A percentile compares a stretch with the other conserved stretches of the same genome.
Conservation (phyloP, 257 asterid species). For the Phtheirospermum japonicum region DNA sequence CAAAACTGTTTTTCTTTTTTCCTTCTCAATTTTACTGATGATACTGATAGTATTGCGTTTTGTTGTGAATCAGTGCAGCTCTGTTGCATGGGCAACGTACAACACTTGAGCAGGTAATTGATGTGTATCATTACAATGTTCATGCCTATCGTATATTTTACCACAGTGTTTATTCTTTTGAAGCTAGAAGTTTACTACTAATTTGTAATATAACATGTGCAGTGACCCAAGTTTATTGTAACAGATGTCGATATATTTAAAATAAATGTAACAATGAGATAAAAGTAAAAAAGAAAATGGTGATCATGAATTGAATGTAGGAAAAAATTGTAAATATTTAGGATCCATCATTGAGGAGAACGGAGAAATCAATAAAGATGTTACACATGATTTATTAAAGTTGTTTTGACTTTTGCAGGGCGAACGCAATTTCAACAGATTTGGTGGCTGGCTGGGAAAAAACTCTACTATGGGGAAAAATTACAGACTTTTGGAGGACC, state of each 20-base stretch:
- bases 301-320: background rate
- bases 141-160: constrained; percentile 1
- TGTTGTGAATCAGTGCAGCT: constrained; percentile 62
- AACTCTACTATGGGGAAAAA: constrained; percentile 88
- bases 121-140: constrained; percentile 12
- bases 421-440: constrained; percentile 87
- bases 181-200: background rate
- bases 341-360: background rate
- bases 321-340: background rate
- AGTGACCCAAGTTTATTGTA: background rate
- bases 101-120: constrained; percentile 77
- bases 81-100: constrained; percentile 87
- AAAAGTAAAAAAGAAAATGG: background rate
- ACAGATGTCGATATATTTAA: constrained; percentile 6
- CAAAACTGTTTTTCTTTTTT: background rate
- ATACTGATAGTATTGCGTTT: constrained; percentile 26
- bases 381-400: constrained; percentile 2
- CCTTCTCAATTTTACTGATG: background rate
- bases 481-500: constrained; percentile 82
- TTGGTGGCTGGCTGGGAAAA: constrained; percentile 99
- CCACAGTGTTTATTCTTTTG: background rate
- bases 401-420: constrained; percentile 58
- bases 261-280: too few relatives aligned
- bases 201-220: background rate
- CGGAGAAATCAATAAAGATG: background rate